Evolutionary conservation across 2,329 filamentous ascomycete genomes (phyloP).

Genomic region (Aspergillus spinulosporus): DNA sequence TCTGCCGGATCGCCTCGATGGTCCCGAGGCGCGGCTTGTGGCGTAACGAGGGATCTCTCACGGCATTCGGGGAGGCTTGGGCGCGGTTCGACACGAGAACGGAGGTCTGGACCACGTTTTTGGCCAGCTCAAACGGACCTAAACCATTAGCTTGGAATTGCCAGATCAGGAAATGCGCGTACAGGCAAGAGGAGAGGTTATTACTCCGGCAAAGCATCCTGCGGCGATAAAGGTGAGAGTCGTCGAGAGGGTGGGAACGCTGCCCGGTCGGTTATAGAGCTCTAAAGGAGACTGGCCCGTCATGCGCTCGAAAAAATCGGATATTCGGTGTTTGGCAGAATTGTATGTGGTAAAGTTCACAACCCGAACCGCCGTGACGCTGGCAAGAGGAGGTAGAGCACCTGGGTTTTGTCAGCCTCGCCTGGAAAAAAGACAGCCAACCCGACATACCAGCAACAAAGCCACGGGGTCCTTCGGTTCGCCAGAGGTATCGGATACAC

Average conservation of each 20-base stretch:
- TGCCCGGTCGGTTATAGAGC: slow-evolving; percentile 45
- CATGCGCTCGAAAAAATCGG: slow-evolving; percentile 39
- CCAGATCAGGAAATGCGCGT: slow-evolving; percentile 19
- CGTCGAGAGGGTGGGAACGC: slow-evolving; percentile 43
- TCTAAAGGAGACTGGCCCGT: slow-evolving; percentile 45
- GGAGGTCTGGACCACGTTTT: slow-evolving; percentile 52
- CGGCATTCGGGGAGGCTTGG: slow-evolving; percentile 38
- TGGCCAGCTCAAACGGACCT: slow-evolving; percentile 51
- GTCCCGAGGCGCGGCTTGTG: slow-evolving; percentile 44
- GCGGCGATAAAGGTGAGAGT: slow-evolving; percentile 45
- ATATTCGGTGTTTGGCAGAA: slow-evolving; percentile 43
- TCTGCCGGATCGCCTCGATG: slow-evolving; percentile 44
- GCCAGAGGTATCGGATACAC: slow-evolving; percentile 48
- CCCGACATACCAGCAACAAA: slow-evolving; percentile 46
- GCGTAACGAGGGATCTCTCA: slow-evolving; percentile 37
- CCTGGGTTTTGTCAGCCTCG: slow-evolving; percentile 29
- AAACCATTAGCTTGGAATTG: slow-evolving; percentile 4
- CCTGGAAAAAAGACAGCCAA: neutral
- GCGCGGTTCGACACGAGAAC: slow-evolving; percentile 47
- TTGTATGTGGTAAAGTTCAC: slow-evolving; percentile 51
- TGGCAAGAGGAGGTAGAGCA: slow-evolving; percentile 46
- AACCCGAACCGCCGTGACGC: slow-evolving; percentile 48
- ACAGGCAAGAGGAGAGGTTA: slow-evolving; percentile 48
- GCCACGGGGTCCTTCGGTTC: slow-evolving; percentile 48
- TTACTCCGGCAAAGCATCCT: slow-evolving; percentile 45